Evolutionary conservation across 345 rosid genomes (phyloP).

Genomic region (Eucalyptus curtisii): DNA sequence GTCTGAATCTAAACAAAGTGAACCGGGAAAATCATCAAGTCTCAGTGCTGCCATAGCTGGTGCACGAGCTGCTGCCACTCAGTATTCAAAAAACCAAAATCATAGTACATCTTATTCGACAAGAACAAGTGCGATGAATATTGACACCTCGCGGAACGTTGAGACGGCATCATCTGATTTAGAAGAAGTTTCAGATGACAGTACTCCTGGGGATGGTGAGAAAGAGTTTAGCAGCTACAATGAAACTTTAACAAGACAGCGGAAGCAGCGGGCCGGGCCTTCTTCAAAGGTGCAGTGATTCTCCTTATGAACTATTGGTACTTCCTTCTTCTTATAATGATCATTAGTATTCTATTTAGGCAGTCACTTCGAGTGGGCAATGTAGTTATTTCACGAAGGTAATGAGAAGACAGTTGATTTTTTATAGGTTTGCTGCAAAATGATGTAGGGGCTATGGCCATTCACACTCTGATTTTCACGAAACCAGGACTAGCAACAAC

Average conservation of each 20-base stretch:
- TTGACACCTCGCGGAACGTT: conserved; percentile 4
- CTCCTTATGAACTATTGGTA: not conserved
- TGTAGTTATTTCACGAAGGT: not conserved
- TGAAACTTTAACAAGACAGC: not conserved
- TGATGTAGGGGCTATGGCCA: not conserved
- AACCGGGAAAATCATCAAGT: conserved; percentile 27
- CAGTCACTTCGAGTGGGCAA: not conserved
- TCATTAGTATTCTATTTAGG: not conserved
- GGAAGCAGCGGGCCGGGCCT: conserved; percentile 3
- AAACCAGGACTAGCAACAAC: not conserved
- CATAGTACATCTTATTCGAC: not conserved
- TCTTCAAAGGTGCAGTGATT: conserved; percentile 17
- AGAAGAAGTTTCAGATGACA: conserved; percentile 1
- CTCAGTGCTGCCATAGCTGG: conserved; percentile 75
- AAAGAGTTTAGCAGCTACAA: not conserved
- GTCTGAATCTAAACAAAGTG: conserved; percentile 13
- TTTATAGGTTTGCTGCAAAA: not conserved
- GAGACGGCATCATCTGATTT: not conserved
- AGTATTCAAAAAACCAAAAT: conserved; percentile 42
- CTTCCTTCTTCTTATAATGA: not conserved
- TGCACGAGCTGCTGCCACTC: conserved; percentile 78
- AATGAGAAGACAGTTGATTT: not conserved
- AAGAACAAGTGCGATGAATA: conserved; percentile 1
- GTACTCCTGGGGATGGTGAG: not conserved
- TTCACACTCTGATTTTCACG: not conserved